Conservation (phyloP, 1,284 basidiomycete genomes). For the Wolfiporia cocos region DNA sequence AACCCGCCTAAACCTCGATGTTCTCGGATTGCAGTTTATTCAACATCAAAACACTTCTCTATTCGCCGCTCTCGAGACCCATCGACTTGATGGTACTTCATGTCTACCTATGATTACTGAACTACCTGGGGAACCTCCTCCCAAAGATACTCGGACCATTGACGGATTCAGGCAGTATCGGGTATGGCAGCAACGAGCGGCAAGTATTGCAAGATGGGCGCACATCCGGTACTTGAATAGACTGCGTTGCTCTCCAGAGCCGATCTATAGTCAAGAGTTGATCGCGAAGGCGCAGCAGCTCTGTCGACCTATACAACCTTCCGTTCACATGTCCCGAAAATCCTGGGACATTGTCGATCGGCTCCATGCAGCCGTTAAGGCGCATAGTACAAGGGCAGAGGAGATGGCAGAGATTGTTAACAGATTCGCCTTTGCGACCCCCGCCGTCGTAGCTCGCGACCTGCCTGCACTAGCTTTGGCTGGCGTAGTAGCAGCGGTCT, state of each 20-base stretch:
- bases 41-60: slow-evolving; percentile 44
- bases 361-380: slow-evolving; percentile 52
- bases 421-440: slow-evolving; percentile 82
- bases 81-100: slow-evolving; percentile 65
- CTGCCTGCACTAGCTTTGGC: slow-evolving; percentile 58
- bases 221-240: slow-evolving; percentile 74
- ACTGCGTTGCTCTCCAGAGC: slow-evolving; percentile 59
- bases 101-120: slow-evolving; percentile 56
- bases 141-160: slow-evolving; percentile 72
- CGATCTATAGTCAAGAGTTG: slow-evolving; percentile 64
- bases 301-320: slow-evolving; percentile 50
- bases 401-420: slow-evolving; percentile 56
- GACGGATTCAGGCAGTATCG: slow-evolving; percentile 64
- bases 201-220: slow-evolving; percentile 56
- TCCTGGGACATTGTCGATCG: slow-evolving; percentile 38
- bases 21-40: slow-evolving; percentile 65
- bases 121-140: slow-evolving; percentile 51
- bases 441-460: slow-evolving; percentile 74
- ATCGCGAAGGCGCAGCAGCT: slow-evolving; percentile 40
- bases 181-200: slow-evolving; percentile 48
- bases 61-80: slow-evolving; percentile 48
- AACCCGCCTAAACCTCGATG: slow-evolving; percentile 52
- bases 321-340: slow-evolving; percentile 30
- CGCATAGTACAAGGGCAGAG: slow-evolving; percentile 55
- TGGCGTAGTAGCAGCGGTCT: slow-evolving; percentile 30